These are phyloP conservation scores for Trebouxia sp. DNA, from an alignment of 139 green algal species.

Conservation along the genomic window DNA sequence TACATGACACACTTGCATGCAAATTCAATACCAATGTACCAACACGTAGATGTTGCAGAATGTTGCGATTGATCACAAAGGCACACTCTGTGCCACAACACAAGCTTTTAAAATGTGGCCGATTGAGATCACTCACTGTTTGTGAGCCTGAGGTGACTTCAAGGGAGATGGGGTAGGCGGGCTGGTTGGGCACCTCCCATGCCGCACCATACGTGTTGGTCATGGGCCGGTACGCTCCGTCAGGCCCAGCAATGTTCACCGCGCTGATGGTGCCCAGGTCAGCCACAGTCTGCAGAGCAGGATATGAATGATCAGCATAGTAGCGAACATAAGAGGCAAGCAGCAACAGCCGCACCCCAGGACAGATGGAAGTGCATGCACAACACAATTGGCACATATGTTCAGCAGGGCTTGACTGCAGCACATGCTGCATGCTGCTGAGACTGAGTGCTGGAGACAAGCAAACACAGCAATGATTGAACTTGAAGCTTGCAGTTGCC, in stretches of 20 bases:
- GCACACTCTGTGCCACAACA: background rate
- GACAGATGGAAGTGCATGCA: background rate
- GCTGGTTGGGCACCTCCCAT: constrained; percentile 7
- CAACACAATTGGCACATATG: too few relatives aligned
- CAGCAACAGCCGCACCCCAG: background rate
- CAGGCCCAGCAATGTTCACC: background rate
- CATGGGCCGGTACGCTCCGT: background rate
- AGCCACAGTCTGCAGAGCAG: constrained; percentile 4
- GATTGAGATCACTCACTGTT: background rate
- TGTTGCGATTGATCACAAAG: background rate
- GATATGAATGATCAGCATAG: background rate
- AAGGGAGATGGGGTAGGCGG: background rate
- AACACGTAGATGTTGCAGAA: background rate
- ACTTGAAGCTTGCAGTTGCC: too few relatives aligned
- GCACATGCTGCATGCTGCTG: too few relatives aligned
- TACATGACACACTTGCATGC: too few relatives aligned
- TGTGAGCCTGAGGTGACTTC: background rate
- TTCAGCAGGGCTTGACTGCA: too few relatives aligned
- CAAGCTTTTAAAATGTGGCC: too few relatives aligned
- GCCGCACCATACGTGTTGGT: constrained; percentile 20
- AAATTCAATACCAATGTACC: too few relatives aligned
- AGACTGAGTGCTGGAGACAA: too few relatives aligned
- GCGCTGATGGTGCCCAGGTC: background rate
- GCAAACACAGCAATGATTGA: too few relatives aligned
- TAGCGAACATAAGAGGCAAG: background rate